phyloP scores from a whole-genome alignment of 2,329 filamentous ascomycete species.

The Apiospora marii region DNA sequence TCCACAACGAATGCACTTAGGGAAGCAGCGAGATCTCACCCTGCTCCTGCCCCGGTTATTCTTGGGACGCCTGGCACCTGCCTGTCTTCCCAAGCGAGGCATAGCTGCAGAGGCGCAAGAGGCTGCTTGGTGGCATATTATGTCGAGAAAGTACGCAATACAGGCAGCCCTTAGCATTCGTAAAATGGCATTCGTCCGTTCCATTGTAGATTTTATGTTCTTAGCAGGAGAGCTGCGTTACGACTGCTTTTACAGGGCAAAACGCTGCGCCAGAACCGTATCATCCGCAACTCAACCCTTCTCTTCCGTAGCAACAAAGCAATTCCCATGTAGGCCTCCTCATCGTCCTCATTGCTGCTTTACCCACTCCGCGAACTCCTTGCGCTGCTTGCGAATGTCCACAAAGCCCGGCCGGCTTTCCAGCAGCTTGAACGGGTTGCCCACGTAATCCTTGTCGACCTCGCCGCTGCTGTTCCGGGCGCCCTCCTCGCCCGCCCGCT shows the following conservation, averaged over 20 bases:
- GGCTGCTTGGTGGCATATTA: neutral
- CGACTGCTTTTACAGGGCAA: constrained; percentile 2
- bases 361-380: constrained; percentile 81
- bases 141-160: neutral
- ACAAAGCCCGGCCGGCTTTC: constrained; percentile 86
- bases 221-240: neutral
- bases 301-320: neutral
- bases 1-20: neutral
- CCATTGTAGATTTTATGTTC: too few species aligned
- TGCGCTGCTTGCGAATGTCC: constrained; percentile 83
- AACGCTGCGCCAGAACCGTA: neutral
- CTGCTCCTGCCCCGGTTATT: neutral
- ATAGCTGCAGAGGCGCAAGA: neutral
- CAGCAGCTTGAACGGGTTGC: constrained; percentile 81
- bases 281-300: neutral
- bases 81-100: neutral
- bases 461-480: constrained; percentile 66
- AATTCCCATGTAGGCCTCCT: neutral
- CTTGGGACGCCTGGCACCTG: neutral
- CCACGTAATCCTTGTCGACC: constrained; percentile 73
- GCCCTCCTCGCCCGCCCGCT: constrained; percentile 73
- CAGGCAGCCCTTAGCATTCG: neutral
- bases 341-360: constrained; percentile 42
- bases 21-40: neutral
- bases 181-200: neutral